Base-by-base conservation (phyloP, 495 filamentous ascomycete species). In the Hyphodiscus hymeniophilus region DNA sequence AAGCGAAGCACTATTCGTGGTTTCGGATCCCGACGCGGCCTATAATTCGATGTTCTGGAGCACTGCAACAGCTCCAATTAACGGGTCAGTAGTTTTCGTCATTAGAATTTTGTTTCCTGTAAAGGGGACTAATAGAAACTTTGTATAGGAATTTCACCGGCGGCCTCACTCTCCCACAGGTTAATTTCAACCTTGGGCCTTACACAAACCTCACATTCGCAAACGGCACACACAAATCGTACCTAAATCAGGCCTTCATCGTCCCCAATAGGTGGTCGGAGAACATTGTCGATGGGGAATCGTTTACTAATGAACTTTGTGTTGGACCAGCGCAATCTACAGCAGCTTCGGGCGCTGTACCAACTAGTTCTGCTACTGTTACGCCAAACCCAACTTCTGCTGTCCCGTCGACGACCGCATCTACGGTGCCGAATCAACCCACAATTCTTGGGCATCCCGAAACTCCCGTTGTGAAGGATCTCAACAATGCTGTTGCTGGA, bases 1-100 rank as follows among this genome's bases (percentile, higher is more conserved):
- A 16, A 47, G 64, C 2, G 57, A 62, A 51, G 60, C 65, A 15
- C 8, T 49, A 42, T 47, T 33, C 42, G 2, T 3, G 24, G n/a
- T 13, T 10, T 20, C 20, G 4, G 69, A 72, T 42, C 59, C 55
- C 18, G 68, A 73, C 44, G 62, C 68, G n/a, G 60, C 59, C 8
- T 73, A 67, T 49, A 73, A 73, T 46, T 54, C 56, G 1, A 57
- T 71, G 50, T 69, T 73, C 48, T 45, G n/a, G 3, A 44, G 15
- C 22, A 6, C 60, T 55, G 47, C 60, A 60, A 33, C 55, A 59
- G 33, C 57, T 57, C 52, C 7, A 55, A 57, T 15, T 57, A 58
- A 42, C 59, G 59, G 50, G 60, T 57, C 53, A 61, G 55, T 64
- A 61, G 44, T 11, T 36, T 31, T 41, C 31, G 10, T 33, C 50